Base-by-base conservation (phyloP, 2,329 filamentous ascomycete species). In the Sporothrix brunneoviolacea region DNA sequence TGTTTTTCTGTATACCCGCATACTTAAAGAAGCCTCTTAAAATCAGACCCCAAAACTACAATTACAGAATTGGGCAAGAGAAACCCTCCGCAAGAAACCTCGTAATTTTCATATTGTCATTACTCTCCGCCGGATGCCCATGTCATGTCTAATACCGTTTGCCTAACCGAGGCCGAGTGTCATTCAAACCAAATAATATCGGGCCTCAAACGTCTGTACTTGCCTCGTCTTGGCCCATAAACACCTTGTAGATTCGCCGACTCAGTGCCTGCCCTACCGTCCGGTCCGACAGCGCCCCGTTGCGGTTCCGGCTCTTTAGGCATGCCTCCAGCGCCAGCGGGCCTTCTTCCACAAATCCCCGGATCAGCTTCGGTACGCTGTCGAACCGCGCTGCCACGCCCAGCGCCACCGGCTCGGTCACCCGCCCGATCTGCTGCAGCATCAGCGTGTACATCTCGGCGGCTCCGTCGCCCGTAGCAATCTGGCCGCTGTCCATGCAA, bases 401-500 rank as follows among this genome's bases (percentile, higher is more conserved):
- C 54, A 84, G 79, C 0, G 87, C 87, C 59, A 89, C 80, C 0
- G 84, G 79, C 0, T 81, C 77, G 6, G 88, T 91, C 15, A 91
- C 76, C 15, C 86, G 78, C 13, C 74, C 73, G 36, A 91, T 79
- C 66, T 90, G 83, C 65, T 89, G 83, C 45, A 93, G 68, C 86
- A 91, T 88, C 56, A 80, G 79, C 39, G 81, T 70, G 55, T 84
- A 91, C 0, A 82, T 88, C 59, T 91, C 86, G 7, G 69, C 64
- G 2, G 75, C 68, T 38, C 80, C 77, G 24, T 84, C 78, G 24
- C 87, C 87, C 0, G 82, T 79, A 49, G 79, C 80, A 37, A 91
- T 84, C 65, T 91, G 87, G 0, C 87, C 87, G 1, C 73, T 71
- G 48, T 88, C 86, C 84, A 91, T 90, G 66, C 86, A 91, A 63